phyloP scores from a whole-genome alignment of 371 early-diverging fungal species.

The Rhizopus microsporus region DNA sequence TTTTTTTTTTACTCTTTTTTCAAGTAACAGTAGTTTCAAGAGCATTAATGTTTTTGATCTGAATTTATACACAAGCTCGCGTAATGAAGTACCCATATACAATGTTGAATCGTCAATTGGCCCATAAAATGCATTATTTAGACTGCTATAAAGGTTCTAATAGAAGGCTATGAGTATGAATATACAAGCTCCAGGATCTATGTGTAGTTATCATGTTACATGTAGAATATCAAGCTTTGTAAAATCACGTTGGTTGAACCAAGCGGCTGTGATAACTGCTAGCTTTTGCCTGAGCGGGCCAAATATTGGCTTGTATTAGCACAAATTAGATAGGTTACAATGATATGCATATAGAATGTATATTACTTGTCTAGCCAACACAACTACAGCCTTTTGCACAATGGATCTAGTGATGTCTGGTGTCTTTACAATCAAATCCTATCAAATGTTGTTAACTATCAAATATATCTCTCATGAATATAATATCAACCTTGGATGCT shows the following conservation, averaged over 20 bases:
- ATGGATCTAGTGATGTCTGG: constrained; percentile 79
- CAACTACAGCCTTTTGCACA: constrained; percentile 84
- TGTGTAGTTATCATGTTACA: constrained; percentile 33
- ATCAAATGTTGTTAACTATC: background rate
- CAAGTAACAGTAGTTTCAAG: constrained; percentile 73
- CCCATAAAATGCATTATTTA: constrained; percentile 55
- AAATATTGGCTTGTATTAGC: constrained; percentile 60
- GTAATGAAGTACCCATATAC: constrained; percentile 73
- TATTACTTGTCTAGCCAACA: constrained; percentile 67
- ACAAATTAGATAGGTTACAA: too few relatives aligned
- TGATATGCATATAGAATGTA: background rate
- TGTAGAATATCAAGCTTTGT: constrained; percentile 75
- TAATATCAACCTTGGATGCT: constrained; percentile 47
- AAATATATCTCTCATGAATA: background rate
- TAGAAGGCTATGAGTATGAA: background rate
- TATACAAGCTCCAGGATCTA: background rate
- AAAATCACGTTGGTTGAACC: constrained; percentile 82
- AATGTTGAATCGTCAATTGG: constrained; percentile 70
- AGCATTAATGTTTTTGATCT: constrained; percentile 75
- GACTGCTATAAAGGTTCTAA: constrained; percentile 68
- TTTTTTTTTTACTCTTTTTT: constrained; percentile 55
- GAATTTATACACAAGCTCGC: constrained; percentile 73
- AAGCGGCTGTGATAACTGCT: constrained; percentile 76
- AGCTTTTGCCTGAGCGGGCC: constrained; percentile 74
- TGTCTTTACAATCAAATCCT: constrained; percentile 69